phyloP scores from a whole-genome alignment of 164 flowering plant species.

The Vitis rupestris region DNA sequence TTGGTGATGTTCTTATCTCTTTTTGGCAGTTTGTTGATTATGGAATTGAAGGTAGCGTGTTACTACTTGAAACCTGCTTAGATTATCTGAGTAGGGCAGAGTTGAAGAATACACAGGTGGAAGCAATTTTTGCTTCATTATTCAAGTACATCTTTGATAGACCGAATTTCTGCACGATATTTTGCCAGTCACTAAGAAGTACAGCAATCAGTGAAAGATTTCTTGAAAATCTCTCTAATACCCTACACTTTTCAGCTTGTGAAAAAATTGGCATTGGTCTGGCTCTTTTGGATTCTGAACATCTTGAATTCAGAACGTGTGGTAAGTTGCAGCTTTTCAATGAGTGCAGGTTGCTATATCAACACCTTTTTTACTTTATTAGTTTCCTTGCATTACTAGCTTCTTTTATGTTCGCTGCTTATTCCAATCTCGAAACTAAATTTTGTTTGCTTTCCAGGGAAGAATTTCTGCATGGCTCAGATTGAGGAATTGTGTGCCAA shows the following conservation, averaged over 20 bases:
- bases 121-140: conserved; percentile 39
- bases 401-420: background rate
- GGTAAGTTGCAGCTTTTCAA: conserved; percentile 47
- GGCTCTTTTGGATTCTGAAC: conserved; percentile 79
- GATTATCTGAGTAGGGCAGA: conserved; percentile 47
- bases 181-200: conserved; percentile 52
- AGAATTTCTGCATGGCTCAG: conserved; percentile 69
- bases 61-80: conserved; percentile 64
- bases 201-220: conserved; percentile 42
- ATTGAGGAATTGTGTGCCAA: conserved; percentile 60
- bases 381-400: background rate
- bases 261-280: conserved; percentile 84
- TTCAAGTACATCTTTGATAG: conserved; percentile 55
- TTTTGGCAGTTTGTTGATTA: conserved; percentile 55
- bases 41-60: conserved; percentile 72
- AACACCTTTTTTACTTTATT: background rate
- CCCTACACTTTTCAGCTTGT: conserved; percentile 49
- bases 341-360: background rate
- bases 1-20: conserved; percentile 5
- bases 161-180: conserved; percentile 69
- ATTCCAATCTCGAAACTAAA: background rate
- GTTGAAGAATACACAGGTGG: conserved; percentile 37
- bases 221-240: conserved; percentile 56
- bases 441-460: conserved; percentile 45
- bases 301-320: conserved; percentile 41